A percentile compares a stretch with the other conserved stretches of the same genome.
phyloP scores from a whole-genome alignment of 129 eudicot species.

The Kitagawia praeruptora region DNA sequence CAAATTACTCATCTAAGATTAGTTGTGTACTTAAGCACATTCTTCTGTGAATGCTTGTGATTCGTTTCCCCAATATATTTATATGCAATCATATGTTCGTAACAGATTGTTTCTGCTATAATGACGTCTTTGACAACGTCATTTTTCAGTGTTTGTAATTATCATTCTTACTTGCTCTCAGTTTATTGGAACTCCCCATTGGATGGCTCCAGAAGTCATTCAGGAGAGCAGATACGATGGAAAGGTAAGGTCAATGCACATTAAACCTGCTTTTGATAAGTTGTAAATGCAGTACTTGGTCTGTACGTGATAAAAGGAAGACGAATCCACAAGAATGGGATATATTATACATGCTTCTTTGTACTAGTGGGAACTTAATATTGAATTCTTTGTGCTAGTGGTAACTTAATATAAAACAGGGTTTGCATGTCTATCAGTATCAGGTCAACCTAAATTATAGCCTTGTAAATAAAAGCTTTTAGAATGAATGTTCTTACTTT shows the following conservation, averaged over 20 bases:
- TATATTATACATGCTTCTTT: background rate
- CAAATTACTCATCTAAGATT: background rate
- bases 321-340: too few species aligned
- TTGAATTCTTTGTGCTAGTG: slow-evolving; percentile 7
- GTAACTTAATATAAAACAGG: slow-evolving; percentile 1
- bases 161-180: slow-evolving; percentile 25
- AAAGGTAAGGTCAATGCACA: slow-evolving; percentile 45
- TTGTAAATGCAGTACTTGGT: slow-evolving; percentile 1
- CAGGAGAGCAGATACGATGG: slow-evolving; percentile 98
- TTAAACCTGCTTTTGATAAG: slow-evolving; percentile 2
- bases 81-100: background rate
- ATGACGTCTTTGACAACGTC: slow-evolving; percentile 9
- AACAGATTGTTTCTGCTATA: background rate
- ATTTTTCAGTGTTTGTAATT: slow-evolving; percentile 4
- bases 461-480: background rate
- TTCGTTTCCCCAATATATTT: background rate
- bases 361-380: background rate
- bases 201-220: slow-evolving; percentile 99
- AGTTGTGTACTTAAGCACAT: background rate
- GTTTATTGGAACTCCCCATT: slow-evolving; percentile 99
- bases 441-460: background rate
- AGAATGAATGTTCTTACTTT: background rate
- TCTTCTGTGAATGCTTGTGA: background rate
- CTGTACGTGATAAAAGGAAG: too few species aligned
- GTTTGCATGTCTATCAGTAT: background rate